Percentiles rank a stretch among this genome's conserved stretches.
Conservation (phyloP, 805 yeast genomes). For the Zygotorulaspora sp. region DNA sequence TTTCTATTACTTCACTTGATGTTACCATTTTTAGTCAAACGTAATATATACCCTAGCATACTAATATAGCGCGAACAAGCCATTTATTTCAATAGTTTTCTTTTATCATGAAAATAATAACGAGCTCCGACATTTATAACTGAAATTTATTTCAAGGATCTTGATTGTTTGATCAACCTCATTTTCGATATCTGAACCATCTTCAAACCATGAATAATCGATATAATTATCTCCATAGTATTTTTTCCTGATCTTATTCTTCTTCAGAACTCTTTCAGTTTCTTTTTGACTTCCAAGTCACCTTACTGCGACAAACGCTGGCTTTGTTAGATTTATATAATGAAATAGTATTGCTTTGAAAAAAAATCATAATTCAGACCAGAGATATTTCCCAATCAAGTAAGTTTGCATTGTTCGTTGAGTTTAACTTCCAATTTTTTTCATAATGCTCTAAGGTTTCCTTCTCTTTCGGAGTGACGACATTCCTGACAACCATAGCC, state of each 20-base stretch:
- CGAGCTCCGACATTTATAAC: too few relatives aligned
- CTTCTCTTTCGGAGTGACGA: constrained; percentile 2
- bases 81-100: background rate
- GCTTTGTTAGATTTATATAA: background rate
- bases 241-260: background rate
- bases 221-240: constrained; percentile 1
- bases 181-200: background rate
- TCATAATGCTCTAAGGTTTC: background rate
- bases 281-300: constrained; percentile 1
- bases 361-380: constrained; percentile 1
- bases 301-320: constrained; percentile 2
- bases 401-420: background rate
- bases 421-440: background rate
- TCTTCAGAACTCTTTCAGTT: background rate
- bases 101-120: background rate
- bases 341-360: background rate
- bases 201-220: constrained; percentile 1
- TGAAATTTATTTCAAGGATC: too few relatives aligned
- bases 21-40: background rate
- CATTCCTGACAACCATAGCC: constrained; percentile 1
- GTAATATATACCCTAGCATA: background rate
- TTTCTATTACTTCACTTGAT: too few relatives aligned
- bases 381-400: background rate
- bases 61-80: background rate
- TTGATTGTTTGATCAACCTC: too few relatives aligned